Evolutionary conservation across 202 grass and related monocot species (phyloP), one percentile per base, ranked within the genome.

Genomic region (Panicum hallii): DNA sequence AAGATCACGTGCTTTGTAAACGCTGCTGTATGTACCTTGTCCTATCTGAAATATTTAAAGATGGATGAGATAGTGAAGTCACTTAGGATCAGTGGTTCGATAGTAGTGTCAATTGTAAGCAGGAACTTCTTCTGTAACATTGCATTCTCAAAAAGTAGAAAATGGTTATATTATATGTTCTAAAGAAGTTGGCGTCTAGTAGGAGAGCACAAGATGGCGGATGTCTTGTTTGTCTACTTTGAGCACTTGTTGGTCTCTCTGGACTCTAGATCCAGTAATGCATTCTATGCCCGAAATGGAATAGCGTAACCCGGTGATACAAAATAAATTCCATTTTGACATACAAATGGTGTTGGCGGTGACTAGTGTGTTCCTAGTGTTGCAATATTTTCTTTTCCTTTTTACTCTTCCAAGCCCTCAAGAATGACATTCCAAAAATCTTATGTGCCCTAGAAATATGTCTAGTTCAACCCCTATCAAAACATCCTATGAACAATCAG

Each of bases 11-110:
- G 96, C 96, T 87, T 87, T 92, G 87, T 95, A 99, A 72, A 99
- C 96, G 0, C 84, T 99, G 56, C 96, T 99, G 75, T 99, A 99
- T 50, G 96, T 99, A 65, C 96, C 96, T 96, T 99, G 96, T 44
- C 96, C 96, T 87, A 99, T 93, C 96, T 99, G 92, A 87, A 87
- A 82, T 45, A 50, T 88, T 77, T 50, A 72, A 67, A 65, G 15
- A 53, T 16, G 4, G 28, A 63, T 81, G 49, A 88, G 65, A 85
- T 71, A 81, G 3, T 55, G n/a, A 66, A 43, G 43, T 81, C 50
- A 28, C 22, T n/a, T 32, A 62, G 57, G 69, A 40, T 66, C 34
- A 50, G 34, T 46, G 14, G 20, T n/a, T 41, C 17, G 5, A 66
- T 67, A 20, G 19, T 66, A 72, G 41, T 57, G 80, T 41, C 26